phyloP scores from a whole-genome alignment of 495 filamentous ascomycete species.

The Aspergillus taichungensis region DNA sequence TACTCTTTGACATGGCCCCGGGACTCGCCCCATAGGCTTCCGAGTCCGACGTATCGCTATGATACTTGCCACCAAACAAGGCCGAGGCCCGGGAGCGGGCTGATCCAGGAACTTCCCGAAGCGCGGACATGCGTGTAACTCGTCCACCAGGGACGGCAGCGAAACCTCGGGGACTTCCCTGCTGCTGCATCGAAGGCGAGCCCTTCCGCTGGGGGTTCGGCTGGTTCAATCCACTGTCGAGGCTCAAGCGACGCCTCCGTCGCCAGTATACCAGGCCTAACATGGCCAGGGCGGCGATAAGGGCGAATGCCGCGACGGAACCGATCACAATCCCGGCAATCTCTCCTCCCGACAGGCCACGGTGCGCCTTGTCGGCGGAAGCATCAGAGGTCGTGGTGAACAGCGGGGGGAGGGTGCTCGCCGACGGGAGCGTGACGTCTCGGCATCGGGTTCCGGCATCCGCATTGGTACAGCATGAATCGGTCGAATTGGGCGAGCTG shows the following conservation, averaged over 20 bases:
- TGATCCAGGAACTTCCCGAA: constrained; percentile 62
- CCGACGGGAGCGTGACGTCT: constrained; percentile 64
- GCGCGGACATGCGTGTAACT: constrained; percentile 90
- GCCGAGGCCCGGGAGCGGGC: constrained; percentile 39
- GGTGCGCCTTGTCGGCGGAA: constrained; percentile 20
- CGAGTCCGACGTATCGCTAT: constrained; percentile 69
- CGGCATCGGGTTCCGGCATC: constrained; percentile 60
- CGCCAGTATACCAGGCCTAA: constrained; percentile 52
- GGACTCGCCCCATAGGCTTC: constrained; percentile 76
- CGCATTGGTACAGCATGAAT: constrained; percentile 89
- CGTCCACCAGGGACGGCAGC: constrained; percentile 77
- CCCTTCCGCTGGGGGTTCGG: constrained; percentile 66
- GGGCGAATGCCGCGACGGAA: constrained; percentile 58
- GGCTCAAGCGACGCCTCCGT: constrained; percentile 49
- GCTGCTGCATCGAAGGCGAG: constrained; percentile 42
- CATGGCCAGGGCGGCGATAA: constrained; percentile 54
- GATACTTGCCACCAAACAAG: constrained; percentile 39
- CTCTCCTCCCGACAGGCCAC: constrained; percentile 65
- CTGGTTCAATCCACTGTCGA: constrained; percentile 70
- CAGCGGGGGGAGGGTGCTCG: constrained; percentile 56
- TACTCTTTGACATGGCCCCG: constrained; percentile 52
- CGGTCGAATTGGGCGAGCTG: constrained; percentile 80
- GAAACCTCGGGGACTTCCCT: constrained; percentile 48
- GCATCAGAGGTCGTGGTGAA: constrained; percentile 46
- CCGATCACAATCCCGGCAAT: constrained; percentile 91